These are phyloP conservation scores for Beauveria rudraprayagi DNA, from an alignment of 2,329 filamentous ascomycete species.

Conservation along the genomic window DNA sequence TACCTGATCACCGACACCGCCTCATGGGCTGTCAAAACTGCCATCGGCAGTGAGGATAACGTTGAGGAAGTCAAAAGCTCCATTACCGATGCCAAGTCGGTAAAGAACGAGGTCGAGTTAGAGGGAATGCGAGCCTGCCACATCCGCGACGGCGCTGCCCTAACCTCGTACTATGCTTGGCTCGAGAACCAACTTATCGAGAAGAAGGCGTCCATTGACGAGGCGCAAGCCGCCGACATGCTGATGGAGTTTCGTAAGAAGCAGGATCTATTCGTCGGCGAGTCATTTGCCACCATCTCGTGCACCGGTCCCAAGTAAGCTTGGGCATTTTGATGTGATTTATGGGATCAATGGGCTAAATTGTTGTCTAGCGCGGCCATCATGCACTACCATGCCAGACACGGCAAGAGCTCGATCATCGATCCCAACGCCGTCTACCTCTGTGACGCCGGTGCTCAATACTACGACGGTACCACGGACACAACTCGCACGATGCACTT, in stretches of 20 bases:
- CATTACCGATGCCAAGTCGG: constrained; percentile 80
- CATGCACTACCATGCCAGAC: constrained; percentile 91
- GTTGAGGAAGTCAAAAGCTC: constrained; percentile 85
- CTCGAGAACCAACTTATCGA: constrained; percentile 77
- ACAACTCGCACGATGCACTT: constrained; percentile 93
- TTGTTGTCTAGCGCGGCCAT: constrained; percentile 64
- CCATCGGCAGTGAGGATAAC: constrained; percentile 74
- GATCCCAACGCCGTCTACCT: constrained; percentile 84
- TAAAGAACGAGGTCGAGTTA: constrained; percentile 87
- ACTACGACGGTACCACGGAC: constrained; percentile 89
- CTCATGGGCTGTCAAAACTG: constrained; percentile 86
- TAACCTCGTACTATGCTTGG: constrained; percentile 94
- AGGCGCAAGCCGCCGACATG: constrained; percentile 87
- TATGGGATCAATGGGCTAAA: constrained; percentile 5
- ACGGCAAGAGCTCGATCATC: constrained; percentile 70
- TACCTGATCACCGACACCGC: constrained; percentile 82
- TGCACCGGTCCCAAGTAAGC: constrained; percentile 72
- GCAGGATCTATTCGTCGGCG: constrained; percentile 69
- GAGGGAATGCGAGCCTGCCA: constrained; percentile 93
- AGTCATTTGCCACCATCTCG: constrained; percentile 94
- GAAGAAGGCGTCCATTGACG: constrained; percentile 68
- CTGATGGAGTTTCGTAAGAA: constrained; percentile 66
- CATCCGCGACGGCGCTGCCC: constrained; percentile 81
- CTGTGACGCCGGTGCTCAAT: constrained; percentile 97
- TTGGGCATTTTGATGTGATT: too few relatives aligned